Evolutionary conservation across 2,329 filamentous ascomycete genomes (phyloP).

Genomic region (Beauveria rudraprayagi): DNA sequence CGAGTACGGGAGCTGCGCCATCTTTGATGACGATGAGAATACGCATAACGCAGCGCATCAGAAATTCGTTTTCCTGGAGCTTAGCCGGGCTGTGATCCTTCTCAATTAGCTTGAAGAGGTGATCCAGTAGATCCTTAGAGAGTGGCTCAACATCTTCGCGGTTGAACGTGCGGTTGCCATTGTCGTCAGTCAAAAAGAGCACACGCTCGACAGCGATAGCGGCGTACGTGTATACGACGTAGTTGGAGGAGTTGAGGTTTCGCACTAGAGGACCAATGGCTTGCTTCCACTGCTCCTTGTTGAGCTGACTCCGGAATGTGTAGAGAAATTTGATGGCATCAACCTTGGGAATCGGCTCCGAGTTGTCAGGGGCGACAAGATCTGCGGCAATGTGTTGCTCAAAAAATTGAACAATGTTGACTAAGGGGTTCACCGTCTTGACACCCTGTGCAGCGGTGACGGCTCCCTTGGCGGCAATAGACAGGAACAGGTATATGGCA

Average conservation of each 20-base stretch:
- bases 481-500: constrained; percentile 92
- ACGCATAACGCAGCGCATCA: constrained; percentile 98
- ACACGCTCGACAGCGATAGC: constrained; percentile 94
- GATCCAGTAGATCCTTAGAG: constrained; percentile 77
- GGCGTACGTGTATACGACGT: constrained; percentile 96
- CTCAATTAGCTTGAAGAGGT: constrained; percentile 86
- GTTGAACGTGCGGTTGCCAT: constrained; percentile 70
- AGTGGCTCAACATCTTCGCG: constrained; percentile 71
- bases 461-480: constrained; percentile 84
- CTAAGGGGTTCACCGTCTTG: constrained; percentile 76
- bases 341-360: constrained; percentile 84
- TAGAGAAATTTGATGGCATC: constrained; percentile 98
- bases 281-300: constrained; percentile 82
- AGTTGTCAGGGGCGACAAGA: constrained; percentile 58
- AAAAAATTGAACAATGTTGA: constrained; percentile 93
- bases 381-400: constrained; percentile 87
- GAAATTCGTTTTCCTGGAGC: constrained; percentile 95
- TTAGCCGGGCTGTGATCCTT: constrained; percentile 79
- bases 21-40: constrained; percentile 92
- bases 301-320: constrained; percentile 90
- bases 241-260: constrained; percentile 82
- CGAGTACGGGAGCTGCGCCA: constrained; percentile 62
- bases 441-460: constrained; percentile 85
- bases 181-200: constrained; percentile 71
- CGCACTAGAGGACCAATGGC: constrained; percentile 86